Evolutionary conservation across 345 rosid genomes (phyloP).

Genomic region (Zanthoxylum bungeanum): DNA sequence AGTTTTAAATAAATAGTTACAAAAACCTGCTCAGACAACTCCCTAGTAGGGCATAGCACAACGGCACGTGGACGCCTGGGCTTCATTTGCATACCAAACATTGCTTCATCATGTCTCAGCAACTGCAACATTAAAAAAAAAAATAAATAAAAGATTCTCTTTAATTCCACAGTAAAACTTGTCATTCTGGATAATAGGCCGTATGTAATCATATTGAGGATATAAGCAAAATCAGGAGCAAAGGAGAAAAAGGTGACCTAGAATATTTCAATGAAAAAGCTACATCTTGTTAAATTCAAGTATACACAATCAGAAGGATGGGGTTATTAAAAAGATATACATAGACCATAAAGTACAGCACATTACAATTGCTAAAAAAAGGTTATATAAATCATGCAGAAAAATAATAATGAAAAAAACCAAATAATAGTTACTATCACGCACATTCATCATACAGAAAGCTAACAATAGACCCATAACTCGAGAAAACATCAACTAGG

Average conservation of each 20-base stretch:
- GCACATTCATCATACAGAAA: not conserved
- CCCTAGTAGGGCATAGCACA: constrained; percentile 91
- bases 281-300: not conserved
- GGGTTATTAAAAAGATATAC: not conserved
- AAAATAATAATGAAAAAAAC: not conserved
- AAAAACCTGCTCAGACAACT: constrained; percentile 90
- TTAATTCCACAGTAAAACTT: not conserved
- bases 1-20: not conserved
- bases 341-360: not conserved
- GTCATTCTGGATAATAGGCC: not conserved
- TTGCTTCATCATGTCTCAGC: constrained; percentile 78
- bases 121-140: constrained; percentile 41
- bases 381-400: not conserved
- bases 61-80: constrained; percentile 91
- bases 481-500: not conserved
- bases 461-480: not conserved
- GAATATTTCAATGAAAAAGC: not conserved
- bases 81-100: constrained; percentile 61
- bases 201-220: not conserved
- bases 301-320: not conserved
- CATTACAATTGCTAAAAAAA: not conserved
- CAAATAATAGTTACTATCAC: not conserved
- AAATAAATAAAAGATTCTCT: not conserved
- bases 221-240: not conserved
- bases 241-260: not conserved